Percentiles rank a stretch among this genome's conserved stretches.
Conservation (phyloP, 208 protist genomes). For the Leishmania arabica region DNA sequence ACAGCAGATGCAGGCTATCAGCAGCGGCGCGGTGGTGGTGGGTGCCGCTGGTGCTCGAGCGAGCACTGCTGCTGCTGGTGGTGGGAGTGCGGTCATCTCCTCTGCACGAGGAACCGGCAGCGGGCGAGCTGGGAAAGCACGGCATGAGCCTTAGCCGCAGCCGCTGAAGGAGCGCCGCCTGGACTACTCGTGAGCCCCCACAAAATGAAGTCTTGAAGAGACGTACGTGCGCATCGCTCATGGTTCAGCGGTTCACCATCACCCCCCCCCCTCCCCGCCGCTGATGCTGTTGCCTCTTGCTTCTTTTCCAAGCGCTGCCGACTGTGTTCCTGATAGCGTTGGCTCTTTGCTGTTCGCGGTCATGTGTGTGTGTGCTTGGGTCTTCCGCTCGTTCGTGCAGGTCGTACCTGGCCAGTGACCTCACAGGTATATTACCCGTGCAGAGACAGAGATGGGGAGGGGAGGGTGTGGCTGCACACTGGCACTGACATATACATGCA, state of each 20-base stretch:
- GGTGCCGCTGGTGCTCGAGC: not conserved
- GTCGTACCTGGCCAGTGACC: not conserved
- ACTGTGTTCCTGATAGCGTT: not conserved
- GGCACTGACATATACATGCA: not conserved
- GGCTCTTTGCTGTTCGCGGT: not conserved
- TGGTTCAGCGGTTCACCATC: not conserved
- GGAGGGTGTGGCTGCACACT: not conserved
- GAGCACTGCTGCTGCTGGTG: not conserved
- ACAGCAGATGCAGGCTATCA: constrained; percentile 34
- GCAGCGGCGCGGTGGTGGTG: constrained; percentile 5
- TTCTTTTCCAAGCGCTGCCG: not conserved
- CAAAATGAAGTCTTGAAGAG: not conserved
- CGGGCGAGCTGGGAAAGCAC: not conserved
- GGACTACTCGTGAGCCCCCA: constrained; percentile 22
- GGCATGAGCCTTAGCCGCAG: constrained; percentile 1
- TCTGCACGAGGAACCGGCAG: not conserved
- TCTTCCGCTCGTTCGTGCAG: not conserved
- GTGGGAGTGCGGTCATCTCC: not conserved
- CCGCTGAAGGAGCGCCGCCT: constrained; percentile 27
- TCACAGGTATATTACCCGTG: not conserved
- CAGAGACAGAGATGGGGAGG: not conserved
- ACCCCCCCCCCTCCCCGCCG: not conserved
- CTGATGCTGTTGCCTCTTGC: not conserved
- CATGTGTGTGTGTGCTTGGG: not conserved
- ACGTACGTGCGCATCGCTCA: too few species aligned